Base-by-base conservation (phyloP, 2,329 filamentous ascomycete genomes). In the Colletotrichum tropicicola region DNA sequence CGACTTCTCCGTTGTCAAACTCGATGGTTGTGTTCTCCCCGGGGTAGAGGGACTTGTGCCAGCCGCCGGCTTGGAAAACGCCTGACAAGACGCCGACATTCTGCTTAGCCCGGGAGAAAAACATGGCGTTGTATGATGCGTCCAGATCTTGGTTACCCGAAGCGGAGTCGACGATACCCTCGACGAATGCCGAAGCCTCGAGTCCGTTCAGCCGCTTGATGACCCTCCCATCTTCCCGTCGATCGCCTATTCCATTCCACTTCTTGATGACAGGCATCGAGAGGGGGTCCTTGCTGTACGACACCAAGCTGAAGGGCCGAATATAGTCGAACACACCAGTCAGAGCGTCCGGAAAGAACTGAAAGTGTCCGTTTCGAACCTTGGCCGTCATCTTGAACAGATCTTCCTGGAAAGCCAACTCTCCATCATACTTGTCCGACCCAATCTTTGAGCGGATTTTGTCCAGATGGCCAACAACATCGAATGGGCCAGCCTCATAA, bases 211-310 rank as follows among this genome's bases (percentile, higher is more conserved):
- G 72, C 5, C 66, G 48, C 23, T 59, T 72, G 19, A 73, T 39
- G 15, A 35, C 41, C 3, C 60, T 56, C 6, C 72, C 71, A 2
- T 21, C n/a, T 47, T 65, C 53, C 69, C 67, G 3, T 71, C 71
- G n/a, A 68, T 68, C 68, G 17, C 74, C 68, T 6, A 77, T 73
- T 30, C 78, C 76, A 15, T 69, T 69, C 62, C 28, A 87, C 3
- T 87, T 77, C 56, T 82, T 83, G n/a, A 89, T 80, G 10, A 82
- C 79, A 62, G 75, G 74, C 45, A 71, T 54, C 62, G 76, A 77
- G 52, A 74, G 56, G 28, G 72, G 70, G 27, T 79, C 74, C 43
- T 78, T 70, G 65, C 74, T 75, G 56, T 77, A 69, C 2, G 78
- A 79, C 10, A 79, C 73, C 70, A 89, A 62, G 72, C 80, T 74